Conservation (phyloP, 768 basidiomycete genomes). For the Russula foetens region DNA sequence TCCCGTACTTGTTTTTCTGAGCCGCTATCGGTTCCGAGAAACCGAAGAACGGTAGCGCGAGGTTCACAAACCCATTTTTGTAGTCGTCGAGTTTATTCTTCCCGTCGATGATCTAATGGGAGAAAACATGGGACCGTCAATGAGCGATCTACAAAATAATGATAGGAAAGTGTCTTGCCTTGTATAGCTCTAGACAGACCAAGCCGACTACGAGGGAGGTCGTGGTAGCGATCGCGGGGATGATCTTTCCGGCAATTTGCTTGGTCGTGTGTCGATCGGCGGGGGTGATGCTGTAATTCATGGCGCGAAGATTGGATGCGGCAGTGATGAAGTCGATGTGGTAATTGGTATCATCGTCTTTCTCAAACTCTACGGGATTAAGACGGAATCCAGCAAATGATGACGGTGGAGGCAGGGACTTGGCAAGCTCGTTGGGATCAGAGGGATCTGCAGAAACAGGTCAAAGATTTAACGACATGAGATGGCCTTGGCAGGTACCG, state of each 20-base stretch:
- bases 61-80: conserved; percentile 98
- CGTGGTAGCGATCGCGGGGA: conserved; percentile 98
- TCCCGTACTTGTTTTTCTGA: conserved; percentile 78
- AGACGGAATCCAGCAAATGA: conserved; percentile 95
- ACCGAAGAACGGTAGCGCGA: conserved; percentile 97
- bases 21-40: conserved; percentile 97
- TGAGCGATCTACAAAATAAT: not conserved
- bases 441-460: conserved; percentile 4
- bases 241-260: conserved; percentile 98
- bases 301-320: conserved; percentile 91
- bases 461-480: not conserved
- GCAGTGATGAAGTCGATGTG: conserved; percentile 99
- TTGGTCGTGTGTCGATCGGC: conserved; percentile 93
- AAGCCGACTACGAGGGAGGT: conserved; percentile 93
- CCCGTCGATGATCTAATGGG: conserved; percentile 77
- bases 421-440: conserved; percentile 47
- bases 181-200: conserved; percentile 94
- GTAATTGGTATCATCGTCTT: conserved; percentile 96
- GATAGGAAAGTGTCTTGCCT: conserved; percentile 40
- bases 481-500: conserved; percentile 22
- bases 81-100: conserved; percentile 91
- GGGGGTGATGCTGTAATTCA: conserved; percentile 83
- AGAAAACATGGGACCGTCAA: not conserved
- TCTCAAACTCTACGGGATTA: conserved; percentile 94
- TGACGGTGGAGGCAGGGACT: conserved; percentile 79